Percentiles rank a stretch among this genome's conserved stretches.
phyloP scores from a whole-genome alignment of 441 rosid genomes.

The Gossypium trilobum region DNA sequence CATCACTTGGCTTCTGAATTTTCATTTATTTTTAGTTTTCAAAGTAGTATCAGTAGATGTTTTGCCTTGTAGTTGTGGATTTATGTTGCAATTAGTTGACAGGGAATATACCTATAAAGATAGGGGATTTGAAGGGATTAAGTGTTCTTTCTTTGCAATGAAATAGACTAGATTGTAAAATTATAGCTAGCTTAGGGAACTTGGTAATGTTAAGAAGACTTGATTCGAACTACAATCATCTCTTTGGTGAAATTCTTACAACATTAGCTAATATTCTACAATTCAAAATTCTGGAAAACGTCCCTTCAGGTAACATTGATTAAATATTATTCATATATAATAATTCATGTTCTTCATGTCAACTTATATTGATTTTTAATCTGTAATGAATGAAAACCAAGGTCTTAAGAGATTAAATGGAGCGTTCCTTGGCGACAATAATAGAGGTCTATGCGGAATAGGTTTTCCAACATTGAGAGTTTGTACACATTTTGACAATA shows the following conservation, averaged over 20 bases:
- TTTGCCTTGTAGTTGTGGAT: conserved; percentile 46
- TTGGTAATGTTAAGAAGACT: conserved; percentile 45
- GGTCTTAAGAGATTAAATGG: conserved; percentile 53
- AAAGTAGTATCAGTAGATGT: background rate
- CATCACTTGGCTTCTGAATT: background rate
- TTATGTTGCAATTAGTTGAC: conserved; percentile 65
- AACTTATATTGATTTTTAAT: conserved; percentile 6
- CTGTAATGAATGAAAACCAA: conserved; percentile 20
- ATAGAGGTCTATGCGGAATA: conserved; percentile 53
- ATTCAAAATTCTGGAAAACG: conserved; percentile 46
- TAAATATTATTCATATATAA: background rate
- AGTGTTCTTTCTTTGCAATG: conserved; percentile 58
- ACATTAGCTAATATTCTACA: conserved; percentile 34
- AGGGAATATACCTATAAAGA: conserved; percentile 47
- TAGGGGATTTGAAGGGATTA: conserved; percentile 54
- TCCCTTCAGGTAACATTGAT: conserved; percentile 46
- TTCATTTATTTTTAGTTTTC: background rate
- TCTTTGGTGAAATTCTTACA: conserved; percentile 47
- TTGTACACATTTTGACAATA: conserved; percentile 38
- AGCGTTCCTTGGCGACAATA: conserved; percentile 51
- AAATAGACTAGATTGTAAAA: conserved; percentile 43
- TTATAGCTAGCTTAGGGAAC: conserved; percentile 47
- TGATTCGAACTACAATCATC: conserved; percentile 52
- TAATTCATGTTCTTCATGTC: conserved; percentile 3
- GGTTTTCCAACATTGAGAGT: conserved; percentile 36